Base-by-base conservation (phyloP, 306 rosid genomes). In the Medicago lupulina region DNA sequence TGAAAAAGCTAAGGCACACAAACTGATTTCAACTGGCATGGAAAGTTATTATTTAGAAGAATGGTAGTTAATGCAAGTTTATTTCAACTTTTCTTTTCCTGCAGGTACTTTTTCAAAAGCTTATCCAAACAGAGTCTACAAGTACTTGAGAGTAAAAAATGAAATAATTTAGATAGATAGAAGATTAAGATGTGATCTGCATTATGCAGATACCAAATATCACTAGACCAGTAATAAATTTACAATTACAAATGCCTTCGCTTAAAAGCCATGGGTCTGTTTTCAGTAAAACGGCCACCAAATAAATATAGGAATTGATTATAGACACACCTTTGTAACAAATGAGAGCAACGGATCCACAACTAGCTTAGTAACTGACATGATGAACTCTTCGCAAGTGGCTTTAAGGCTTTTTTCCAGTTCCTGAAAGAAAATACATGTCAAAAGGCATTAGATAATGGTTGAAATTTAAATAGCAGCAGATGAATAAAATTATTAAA, bases 301-400 rank as follows among this genome's bases (percentile, higher is more conserved):
- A 70, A 31, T 40, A 34, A 67, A 71, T 67, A 75, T 70, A 71
- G 18, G 60, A 64, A 23, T 41, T 67, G 76, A 57, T 61, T 41
- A 53, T 64, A 7, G 41, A 78, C 18, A 83, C 84, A 84, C 99
- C 97, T 95, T 95, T 82, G 99, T 95, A 70, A 95, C 97, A 84
- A 95, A 95, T 54, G 98, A 95, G 78, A 95, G 99, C 87, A 95
- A 86, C 68, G 99, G 98, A 83, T 95, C 99, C 85, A 95, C 99
- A 78, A 95, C 97, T 50, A 86, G 88, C 92, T 95, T 95, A 51
- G 99, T 95, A 79, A 95, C 93, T 14, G 96, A 87, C 99, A 95
- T 95, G 49, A 95, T 92, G 84, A 92, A 95, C 84, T 95, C 98
- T 86, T 95, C 99, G 73, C 99, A 92, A 25, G 99, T 95, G 81